Conservation (phyloP, 495 filamentous ascomycete genomes). For the Talaromyces ruber region DNA sequence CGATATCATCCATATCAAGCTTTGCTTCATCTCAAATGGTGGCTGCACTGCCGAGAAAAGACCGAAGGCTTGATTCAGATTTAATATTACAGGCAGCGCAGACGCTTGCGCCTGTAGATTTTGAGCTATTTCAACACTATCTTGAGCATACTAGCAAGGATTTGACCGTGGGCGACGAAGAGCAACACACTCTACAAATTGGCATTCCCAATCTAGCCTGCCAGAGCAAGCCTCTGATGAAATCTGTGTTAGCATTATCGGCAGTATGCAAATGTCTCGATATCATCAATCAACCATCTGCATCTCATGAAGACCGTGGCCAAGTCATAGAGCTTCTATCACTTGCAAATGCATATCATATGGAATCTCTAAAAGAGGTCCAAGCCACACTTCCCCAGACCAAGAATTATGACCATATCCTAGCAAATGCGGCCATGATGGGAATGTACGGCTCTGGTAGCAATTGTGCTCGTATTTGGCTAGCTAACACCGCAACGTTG, state of each 20-base stretch:
- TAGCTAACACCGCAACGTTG: slow-evolving; percentile 19
- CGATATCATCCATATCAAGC: background rate
- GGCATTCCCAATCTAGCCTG: slow-evolving; percentile 34
- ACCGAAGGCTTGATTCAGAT: background rate
- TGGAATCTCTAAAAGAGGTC: slow-evolving; percentile 22
- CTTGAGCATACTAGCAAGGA: slow-evolving; percentile 32
- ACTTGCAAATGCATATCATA: slow-evolving; percentile 24
- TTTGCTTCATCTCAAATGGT: background rate
- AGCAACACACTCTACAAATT: slow-evolving; percentile 29
- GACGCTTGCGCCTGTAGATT: slow-evolving; percentile 20
- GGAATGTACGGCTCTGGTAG: slow-evolving; percentile 34
- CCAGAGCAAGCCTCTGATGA: slow-evolving; percentile 29
- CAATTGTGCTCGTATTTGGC: slow-evolving; percentile 26
- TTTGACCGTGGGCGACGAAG: slow-evolving; percentile 21
- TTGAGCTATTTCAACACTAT: slow-evolving; percentile 29
- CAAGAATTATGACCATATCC: slow-evolving; percentile 24
- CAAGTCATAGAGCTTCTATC: slow-evolving; percentile 20
- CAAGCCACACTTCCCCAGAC: slow-evolving; percentile 17
- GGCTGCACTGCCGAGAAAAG: background rate
- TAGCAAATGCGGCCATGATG: slow-evolving; percentile 39
- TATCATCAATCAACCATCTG: slow-evolving; percentile 17
- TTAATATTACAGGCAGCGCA: background rate
- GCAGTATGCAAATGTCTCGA: slow-evolving; percentile 32
- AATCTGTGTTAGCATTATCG: slow-evolving; percentile 29
- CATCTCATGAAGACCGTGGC: slow-evolving; percentile 9